Evolutionary conservation across 257 asterid species (phyloP), one percentile per base, ranked within the genome.

Genomic region (Solanum acaule): DNA sequence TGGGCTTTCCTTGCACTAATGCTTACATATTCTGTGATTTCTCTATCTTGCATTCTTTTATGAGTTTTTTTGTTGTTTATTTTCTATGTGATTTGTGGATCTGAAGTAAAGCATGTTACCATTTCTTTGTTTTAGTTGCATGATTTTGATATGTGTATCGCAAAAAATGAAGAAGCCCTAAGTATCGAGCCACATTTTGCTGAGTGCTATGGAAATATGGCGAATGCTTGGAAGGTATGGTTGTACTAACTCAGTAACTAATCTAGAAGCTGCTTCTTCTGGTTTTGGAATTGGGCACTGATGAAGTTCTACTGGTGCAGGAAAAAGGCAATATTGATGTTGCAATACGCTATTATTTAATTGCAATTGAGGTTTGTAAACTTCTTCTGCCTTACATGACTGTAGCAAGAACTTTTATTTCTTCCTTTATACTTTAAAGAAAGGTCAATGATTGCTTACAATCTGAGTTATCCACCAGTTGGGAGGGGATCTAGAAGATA

Each of bases 131-230:
- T 92, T 86, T 91, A 97, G 99, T 89, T 97, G 95, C 98, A 94
- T 23, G 99, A 97, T 89, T 96, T 94, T 85, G 99, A 97, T 71
- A 91, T 85, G 88, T 97, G 99, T 93, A 93, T 97, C 23, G 93
- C 97, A 27, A 97, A 95, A 93, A 97, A 97, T 90, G 98, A 97
- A 91, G 99, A 97, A 92, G 99, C 99, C 84, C 95, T 97, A 61
- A 92, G 93, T 63, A 91, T 97, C 59, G 95, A 97, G 87, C 99
- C 99, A 34, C 96, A 93, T 87, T 96, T 97, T 94, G 98, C 99
- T 65, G 99, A 97, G 93, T 96, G 99, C 91, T 97, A 96, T 91
- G 99, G 99, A 77, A 97, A 97, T 89, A 97, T 96, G 99, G 99
- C 99, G n/a, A 97, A 97, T 92, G 99, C 99, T 88, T 97, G 94